Evolutionary conservation across 441 rosid species (phyloP).

Genomic region (Aleurites moluccanus): DNA sequence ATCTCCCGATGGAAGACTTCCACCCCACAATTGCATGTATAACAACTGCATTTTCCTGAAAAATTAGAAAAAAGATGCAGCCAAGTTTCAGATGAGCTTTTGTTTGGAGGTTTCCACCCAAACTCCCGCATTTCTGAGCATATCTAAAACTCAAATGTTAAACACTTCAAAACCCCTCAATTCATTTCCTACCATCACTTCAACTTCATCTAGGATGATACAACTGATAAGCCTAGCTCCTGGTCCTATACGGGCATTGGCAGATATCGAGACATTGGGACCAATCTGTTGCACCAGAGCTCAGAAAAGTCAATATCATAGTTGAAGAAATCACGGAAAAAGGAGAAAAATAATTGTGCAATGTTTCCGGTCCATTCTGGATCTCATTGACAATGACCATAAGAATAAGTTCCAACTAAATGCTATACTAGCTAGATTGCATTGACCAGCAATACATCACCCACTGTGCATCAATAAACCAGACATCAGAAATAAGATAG

Average conservation of each 20-base stretch:
- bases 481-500: slow-evolving; percentile 13
- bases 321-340: neutral
- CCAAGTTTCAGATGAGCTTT: slow-evolving; percentile 21
- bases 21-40: slow-evolving; percentile 82
- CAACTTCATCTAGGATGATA: slow-evolving; percentile 83
- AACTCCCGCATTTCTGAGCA: too few species aligned
- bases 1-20: slow-evolving; percentile 89
- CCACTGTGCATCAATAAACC: neutral
- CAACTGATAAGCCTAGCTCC: slow-evolving; percentile 92
- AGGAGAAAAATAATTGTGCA: neutral
- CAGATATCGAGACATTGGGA: slow-evolving; percentile 87
- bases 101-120: neutral
- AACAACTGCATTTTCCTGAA: slow-evolving; percentile 89
- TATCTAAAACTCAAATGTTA: neutral
- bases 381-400: too few species aligned
- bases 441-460: neutral
- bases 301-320: slow-evolving; percentile 22
- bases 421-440: neutral
- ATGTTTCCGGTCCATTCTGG: neutral
- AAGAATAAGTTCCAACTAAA: neutral
- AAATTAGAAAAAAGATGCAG: slow-evolving; percentile 21
- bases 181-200: slow-evolving; percentile 66
- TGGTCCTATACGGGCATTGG: slow-evolving; percentile 93
- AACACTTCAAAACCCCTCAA: neutral
- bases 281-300: slow-evolving; percentile 62